phyloP scores from a whole-genome alignment of 805 yeast species.

The Hanseniaspora hatyaiensis region DNA sequence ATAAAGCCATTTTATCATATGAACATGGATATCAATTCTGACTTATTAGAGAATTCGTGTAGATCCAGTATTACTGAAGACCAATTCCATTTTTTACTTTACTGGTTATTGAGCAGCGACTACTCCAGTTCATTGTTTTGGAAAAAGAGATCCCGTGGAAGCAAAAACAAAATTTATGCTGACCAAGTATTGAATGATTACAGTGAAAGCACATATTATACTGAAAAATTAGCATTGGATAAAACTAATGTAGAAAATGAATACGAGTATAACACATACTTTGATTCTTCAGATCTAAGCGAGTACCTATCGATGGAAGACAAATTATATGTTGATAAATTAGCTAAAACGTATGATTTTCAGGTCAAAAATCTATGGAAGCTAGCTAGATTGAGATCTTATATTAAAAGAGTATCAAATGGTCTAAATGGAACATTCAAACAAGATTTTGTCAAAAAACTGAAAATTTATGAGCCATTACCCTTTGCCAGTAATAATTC shows the following conservation, averaged over 20 bases:
- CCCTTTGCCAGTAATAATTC: too few relatives aligned
- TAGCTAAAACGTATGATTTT: background rate
- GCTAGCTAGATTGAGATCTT: constrained; percentile 10
- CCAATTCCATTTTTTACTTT: constrained; percentile 50
- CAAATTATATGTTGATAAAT: constrained; percentile 5
- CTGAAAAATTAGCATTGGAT: too few relatives aligned
- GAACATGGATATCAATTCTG: constrained; percentile 63
- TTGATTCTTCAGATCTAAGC: background rate
- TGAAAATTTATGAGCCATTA: background rate
- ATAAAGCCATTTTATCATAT: constrained; percentile 64
- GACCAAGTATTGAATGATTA: background rate
- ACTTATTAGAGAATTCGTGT: constrained; percentile 52
- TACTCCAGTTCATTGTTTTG: constrained; percentile 64
- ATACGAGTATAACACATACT: constrained; percentile 33
- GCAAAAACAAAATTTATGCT: too few relatives aligned
- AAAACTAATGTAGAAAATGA: constrained; percentile 27
- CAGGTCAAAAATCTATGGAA: constrained; percentile 10
- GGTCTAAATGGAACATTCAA: background rate
- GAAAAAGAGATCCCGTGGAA: too few relatives aligned
- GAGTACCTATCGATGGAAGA: constrained; percentile 14
- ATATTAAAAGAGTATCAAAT: background rate
- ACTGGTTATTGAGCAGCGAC: constrained; percentile 54
- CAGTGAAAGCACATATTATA: background rate
- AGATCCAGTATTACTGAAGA: constrained; percentile 53
- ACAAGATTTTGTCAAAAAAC: background rate